Conservation (phyloP, 1,139 yeast genomes). For the Candida labiduridarum region DNA sequence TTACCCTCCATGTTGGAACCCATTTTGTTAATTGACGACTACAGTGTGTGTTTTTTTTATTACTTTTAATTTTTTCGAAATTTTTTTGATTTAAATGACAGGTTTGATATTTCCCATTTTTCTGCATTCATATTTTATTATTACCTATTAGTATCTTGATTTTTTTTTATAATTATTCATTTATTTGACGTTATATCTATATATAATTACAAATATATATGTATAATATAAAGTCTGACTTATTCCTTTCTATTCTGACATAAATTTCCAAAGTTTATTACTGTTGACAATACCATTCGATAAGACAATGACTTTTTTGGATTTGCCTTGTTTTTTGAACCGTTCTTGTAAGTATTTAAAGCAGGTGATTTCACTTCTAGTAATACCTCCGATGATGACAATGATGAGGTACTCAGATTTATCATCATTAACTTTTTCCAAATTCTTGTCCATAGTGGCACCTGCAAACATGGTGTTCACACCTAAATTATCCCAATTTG, state of each 20-base stretch:
- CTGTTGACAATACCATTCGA: slow-evolving; percentile 61
- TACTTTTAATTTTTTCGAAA: background rate
- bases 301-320: slow-evolving; percentile 51
- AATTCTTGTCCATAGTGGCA: slow-evolving; percentile 34
- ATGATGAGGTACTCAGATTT: slow-evolving; percentile 49
- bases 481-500: slow-evolving; percentile 48
- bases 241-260: slow-evolving; percentile 5
- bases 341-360: slow-evolving; percentile 55
- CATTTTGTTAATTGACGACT: background rate
- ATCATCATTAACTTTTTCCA: slow-evolving; percentile 33
- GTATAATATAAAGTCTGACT: background rate
- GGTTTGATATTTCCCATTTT: background rate
- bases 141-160: background rate
- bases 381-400: slow-evolving; percentile 72
- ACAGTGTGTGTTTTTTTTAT: background rate
- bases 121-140: slow-evolving; percentile 1
- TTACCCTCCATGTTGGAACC: background rate
- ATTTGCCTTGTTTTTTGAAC: slow-evolving; percentile 29
- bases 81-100: background rate
- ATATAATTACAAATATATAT: slow-evolving; percentile 1
- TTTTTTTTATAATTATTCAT: slow-evolving; percentile 1
- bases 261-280: slow-evolving; percentile 27
- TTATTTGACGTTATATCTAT: background rate
- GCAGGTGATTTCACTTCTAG: slow-evolving; percentile 74
- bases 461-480: slow-evolving; percentile 44